A percentile compares a stretch with the other conserved stretches of the same genome.
Conservation (phyloP, 2,329 filamentous ascomycete species). For the Hypocrella siamensis region DNA sequence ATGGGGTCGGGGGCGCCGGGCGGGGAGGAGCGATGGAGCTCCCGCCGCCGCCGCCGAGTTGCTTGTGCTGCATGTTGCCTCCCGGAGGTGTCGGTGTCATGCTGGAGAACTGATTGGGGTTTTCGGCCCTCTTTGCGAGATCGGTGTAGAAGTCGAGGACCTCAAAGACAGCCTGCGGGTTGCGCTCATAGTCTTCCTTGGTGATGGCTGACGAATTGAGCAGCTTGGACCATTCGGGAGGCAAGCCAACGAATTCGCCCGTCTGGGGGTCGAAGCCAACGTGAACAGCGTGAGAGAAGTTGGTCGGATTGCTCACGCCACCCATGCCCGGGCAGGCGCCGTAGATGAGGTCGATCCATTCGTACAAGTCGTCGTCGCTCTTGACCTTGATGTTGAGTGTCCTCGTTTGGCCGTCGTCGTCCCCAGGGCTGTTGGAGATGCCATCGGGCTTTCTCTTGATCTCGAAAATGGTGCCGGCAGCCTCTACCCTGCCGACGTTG, state of each 20-base stretch:
- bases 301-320: constrained; percentile 94
- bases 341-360: constrained; percentile 98
- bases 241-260: constrained; percentile 86
- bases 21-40: constrained; percentile 52
- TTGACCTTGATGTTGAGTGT: constrained; percentile 88
- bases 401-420: constrained; percentile 66
- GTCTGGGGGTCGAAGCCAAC: constrained; percentile 94
- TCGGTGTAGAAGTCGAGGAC: constrained; percentile 77
- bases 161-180: constrained; percentile 73
- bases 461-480: constrained; percentile 84
- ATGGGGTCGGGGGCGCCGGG: constrained; percentile 33
- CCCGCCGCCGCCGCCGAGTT: constrained; percentile 39
- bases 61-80: constrained; percentile 38
- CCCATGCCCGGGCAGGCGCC: constrained; percentile 94
- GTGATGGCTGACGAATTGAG: constrained; percentile 94
- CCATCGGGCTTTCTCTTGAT: constrained; percentile 64
- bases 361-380: constrained; percentile 90
- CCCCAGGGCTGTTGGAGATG: constrained; percentile 53
- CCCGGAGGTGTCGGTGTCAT: constrained; percentile 52
- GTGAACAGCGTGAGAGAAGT: constrained; percentile 93
- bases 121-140: constrained; percentile 59
- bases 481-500: constrained; percentile 80
- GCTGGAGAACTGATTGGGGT: constrained; percentile 52
- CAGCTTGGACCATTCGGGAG: constrained; percentile 92
- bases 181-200: constrained; percentile 96